phyloP scores from a whole-genome alignment of 106 monocot species.

The Dioscorea dumetorum region DNA sequence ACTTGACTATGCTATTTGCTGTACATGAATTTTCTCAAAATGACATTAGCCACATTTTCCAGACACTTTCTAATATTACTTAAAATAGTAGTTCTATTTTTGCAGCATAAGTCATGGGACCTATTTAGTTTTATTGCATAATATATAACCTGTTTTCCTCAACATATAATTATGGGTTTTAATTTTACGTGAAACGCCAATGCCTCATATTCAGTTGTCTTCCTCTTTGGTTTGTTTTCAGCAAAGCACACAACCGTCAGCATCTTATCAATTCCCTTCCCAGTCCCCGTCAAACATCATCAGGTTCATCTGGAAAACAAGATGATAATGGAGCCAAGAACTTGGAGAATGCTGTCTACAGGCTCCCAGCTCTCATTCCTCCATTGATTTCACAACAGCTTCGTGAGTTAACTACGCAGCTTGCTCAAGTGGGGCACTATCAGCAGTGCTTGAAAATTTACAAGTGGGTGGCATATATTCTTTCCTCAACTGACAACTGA shows the following conservation, averaged over 20 bases:
- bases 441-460: conserved; percentile 77
- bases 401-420: conserved; percentile 66
- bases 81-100: too few species aligned
- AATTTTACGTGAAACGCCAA: too few species aligned
- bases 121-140: too few species aligned
- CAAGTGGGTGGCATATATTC: conserved; percentile 20
- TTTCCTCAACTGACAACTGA: not conserved
- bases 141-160: too few species aligned
- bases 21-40: too few species aligned
- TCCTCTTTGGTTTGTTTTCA: conserved; percentile 42
- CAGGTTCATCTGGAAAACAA: conserved; percentile 25
- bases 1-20: too few species aligned
- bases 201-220: not conserved
- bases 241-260: conserved; percentile 75
- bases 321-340: conserved; percentile 27
- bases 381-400: conserved; percentile 60
- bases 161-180: too few species aligned
- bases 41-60: too few species aligned
- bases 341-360: conserved; percentile 49
- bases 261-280: conserved; percentile 68
- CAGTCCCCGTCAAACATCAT: conserved; percentile 43
- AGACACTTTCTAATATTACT: too few species aligned
- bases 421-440: conserved; percentile 66
- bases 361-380: conserved; percentile 70
- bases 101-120: too few species aligned